Evolutionary conservation across 768 basidiomycete genomes (phyloP).

Genomic region (Termitomyces sp.): DNA sequence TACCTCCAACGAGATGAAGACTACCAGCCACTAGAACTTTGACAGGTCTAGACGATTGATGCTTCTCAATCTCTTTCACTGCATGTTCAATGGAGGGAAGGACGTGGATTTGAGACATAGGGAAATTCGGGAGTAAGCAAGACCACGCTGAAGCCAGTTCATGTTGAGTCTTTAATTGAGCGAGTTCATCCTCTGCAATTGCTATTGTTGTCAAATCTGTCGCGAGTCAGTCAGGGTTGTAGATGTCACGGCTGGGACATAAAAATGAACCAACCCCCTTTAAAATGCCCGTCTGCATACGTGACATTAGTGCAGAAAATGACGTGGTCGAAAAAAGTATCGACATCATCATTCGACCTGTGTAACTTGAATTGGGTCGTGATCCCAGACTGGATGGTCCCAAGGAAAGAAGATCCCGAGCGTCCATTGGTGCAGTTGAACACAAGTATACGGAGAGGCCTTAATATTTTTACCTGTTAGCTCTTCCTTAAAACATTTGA

Average conservation of each 20-base stretch:
- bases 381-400: constrained; percentile 48
- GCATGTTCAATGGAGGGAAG: constrained; percentile 89
- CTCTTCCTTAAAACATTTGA: neutral
- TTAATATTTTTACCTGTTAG: constrained; percentile 13
- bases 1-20: constrained; percentile 88
- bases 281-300: constrained; percentile 82
- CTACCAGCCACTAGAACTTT: constrained; percentile 89
- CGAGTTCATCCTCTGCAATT: constrained; percentile 55
- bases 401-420: constrained; percentile 69
- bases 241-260: neutral
- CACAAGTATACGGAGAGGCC: constrained; percentile 55
- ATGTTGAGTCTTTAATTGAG: constrained; percentile 66
- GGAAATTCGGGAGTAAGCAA: constrained; percentile 53
- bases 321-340: constrained; percentile 71
- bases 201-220: constrained; percentile 76
- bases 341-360: constrained; percentile 28
- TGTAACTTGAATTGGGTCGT: constrained; percentile 39
- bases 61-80: constrained; percentile 51
- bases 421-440: constrained; percentile 96
- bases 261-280: constrained; percentile 61
- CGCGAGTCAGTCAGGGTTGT: neutral
- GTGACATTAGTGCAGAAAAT: constrained; percentile 98
- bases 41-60: constrained; percentile 24
- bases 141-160: constrained; percentile 75
- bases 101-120: constrained; percentile 62